phyloP scores from a whole-genome alignment of 108 stramenopile genomes.

The Nannochloropsis salina region DNA sequence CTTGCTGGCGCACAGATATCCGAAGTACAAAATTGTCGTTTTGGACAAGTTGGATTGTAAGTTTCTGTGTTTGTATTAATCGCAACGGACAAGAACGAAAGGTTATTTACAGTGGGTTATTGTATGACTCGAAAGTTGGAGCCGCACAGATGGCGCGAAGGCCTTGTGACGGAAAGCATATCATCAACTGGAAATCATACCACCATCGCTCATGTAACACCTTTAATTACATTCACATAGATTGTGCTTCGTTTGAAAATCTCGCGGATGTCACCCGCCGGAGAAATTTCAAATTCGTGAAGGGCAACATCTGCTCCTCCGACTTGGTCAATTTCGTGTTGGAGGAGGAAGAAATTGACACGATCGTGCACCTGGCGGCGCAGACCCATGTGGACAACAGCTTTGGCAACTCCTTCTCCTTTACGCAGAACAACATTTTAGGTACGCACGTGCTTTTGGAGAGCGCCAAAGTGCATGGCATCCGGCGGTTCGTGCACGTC shows the following conservation, averaged over 20 bases:
- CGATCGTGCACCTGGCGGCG: slow-evolving; percentile 97
- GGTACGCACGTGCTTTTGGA: slow-evolving; percentile 98
- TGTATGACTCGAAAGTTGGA: no score
- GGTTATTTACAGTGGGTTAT: no score
- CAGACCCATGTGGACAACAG: slow-evolving; percentile 96
- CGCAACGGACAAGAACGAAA: no score
- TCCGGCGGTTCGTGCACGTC: slow-evolving; percentile 90
- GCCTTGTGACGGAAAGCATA: no score
- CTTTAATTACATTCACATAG: not conserved
- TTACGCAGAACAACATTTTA: slow-evolving; percentile 94
- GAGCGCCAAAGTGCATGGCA: slow-evolving; percentile 73
- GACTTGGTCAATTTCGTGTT: slow-evolving; percentile 90
- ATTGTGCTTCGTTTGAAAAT: slow-evolving; percentile 92
- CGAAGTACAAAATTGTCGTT: slow-evolving; percentile 88
- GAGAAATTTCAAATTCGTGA: slow-evolving; percentile 93
- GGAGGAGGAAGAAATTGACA: slow-evolving; percentile 85
- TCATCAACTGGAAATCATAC: no score
- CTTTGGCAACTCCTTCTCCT: slow-evolving; percentile 97
- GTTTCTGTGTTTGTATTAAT: not conserved
- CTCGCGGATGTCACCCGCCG: slow-evolving; percentile 61
- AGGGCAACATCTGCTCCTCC: slow-evolving; percentile 89
- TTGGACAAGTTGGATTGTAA: slow-evolving; percentile 84
- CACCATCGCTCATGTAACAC: no score
- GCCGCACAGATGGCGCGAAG: no score
- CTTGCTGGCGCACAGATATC: slow-evolving; percentile 85